A percentile compares a stretch with the other conserved stretches of the same genome.
phyloP scores from a whole-genome alignment of 495 filamentous ascomycete genomes.

The Parathielavia hyrcaniae region DNA sequence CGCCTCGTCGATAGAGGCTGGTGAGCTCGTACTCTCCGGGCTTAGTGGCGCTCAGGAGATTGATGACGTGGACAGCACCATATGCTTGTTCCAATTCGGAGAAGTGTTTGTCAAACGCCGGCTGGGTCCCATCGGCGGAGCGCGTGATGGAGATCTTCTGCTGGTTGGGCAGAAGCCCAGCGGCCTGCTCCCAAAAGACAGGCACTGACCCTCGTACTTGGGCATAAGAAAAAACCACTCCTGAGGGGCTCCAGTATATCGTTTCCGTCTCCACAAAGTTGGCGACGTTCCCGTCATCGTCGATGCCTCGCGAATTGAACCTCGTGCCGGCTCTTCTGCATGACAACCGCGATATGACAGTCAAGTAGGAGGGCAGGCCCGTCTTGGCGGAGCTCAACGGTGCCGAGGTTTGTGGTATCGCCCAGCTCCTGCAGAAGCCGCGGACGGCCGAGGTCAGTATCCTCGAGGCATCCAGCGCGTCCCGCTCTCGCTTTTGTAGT shows the following conservation, averaged over 20 bases:
- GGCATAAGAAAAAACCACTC: slow-evolving; percentile 83
- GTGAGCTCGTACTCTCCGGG: slow-evolving; percentile 77
- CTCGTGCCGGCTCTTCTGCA: slow-evolving; percentile 88
- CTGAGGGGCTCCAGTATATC: slow-evolving; percentile 65
- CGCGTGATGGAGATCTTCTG: slow-evolving; percentile 91
- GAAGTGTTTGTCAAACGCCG: slow-evolving; percentile 93
- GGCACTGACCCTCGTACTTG: slow-evolving; percentile 90
- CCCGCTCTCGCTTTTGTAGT: slow-evolving; percentile 63
- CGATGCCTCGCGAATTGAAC: slow-evolving; percentile 93
- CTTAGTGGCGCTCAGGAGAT: slow-evolving; percentile 83
- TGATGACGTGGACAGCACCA: slow-evolving; percentile 83
- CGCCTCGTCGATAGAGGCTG: slow-evolving; percentile 66
- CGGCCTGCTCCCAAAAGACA: slow-evolving; percentile 92
- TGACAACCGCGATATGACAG: slow-evolving; percentile 84
- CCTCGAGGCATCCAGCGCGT: slow-evolving; percentile 70
- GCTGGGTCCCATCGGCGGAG: slow-evolving; percentile 83
- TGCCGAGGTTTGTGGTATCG: slow-evolving; percentile 58
- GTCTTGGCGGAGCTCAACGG: slow-evolving; percentile 53
- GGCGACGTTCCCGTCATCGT: slow-evolving; percentile 94
- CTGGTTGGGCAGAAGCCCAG: slow-evolving; percentile 81
- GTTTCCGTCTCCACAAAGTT: slow-evolving; percentile 72
- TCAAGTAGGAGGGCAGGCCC: slow-evolving; percentile 76
- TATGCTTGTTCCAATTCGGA: slow-evolving; percentile 74
- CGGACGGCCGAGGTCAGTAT: slow-evolving; percentile 91
- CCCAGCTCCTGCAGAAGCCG: slow-evolving; percentile 79